Base-by-base conservation (phyloP, 441 rosid genomes). In the Eruca vesicaria region DNA sequence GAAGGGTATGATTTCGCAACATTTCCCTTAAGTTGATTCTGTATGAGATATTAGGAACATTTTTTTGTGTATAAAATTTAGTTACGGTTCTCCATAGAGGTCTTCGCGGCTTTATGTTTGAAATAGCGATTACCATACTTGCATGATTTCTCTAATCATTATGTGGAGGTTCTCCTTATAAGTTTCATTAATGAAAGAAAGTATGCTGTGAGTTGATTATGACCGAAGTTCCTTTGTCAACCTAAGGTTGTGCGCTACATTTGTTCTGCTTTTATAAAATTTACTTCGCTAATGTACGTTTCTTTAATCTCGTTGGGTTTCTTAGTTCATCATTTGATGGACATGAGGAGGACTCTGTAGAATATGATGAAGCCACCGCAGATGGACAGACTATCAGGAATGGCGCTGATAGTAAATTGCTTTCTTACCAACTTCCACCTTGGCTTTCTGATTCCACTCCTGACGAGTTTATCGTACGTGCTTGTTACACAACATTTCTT, bases 391-490 rank as follows among this genome's bases (percentile, higher is more conserved):
- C 65, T 45, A 68, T 56, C 72, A 82, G 84, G 83, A 74, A 87
- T 78, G 90, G 91, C 77, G 81, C 77, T 66, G 93, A 88, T 79
- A 90, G 83, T 66, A 86, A 85, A 89, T 63, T 82, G 68, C 69
- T 79, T 68, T 48, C 88, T 80, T 84, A 75, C 62, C 90, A 87
- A 75, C 83, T 89, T 83, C 97, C 97, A 31, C 74, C 82, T 58
- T 96, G 98, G 98, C 96, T 94, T 84, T 86, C 88, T 72, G 84
- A 84, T 80, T 93, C 99, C 58, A 86, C 85, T 57, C 99, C 98
- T 7, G 99, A 96, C 84, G 99, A 96, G 79, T 92, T 94, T 84
- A 74, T 93, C 71, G 99, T 96, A 89, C 43, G 89, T 69, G 56
- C 71, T 69, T 77, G 26, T 68, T 65, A 43, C 53, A 48, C 45